Evolutionary conservation across 805 yeast species (phyloP).

Genomic region (Yarrowia sp.): DNA sequence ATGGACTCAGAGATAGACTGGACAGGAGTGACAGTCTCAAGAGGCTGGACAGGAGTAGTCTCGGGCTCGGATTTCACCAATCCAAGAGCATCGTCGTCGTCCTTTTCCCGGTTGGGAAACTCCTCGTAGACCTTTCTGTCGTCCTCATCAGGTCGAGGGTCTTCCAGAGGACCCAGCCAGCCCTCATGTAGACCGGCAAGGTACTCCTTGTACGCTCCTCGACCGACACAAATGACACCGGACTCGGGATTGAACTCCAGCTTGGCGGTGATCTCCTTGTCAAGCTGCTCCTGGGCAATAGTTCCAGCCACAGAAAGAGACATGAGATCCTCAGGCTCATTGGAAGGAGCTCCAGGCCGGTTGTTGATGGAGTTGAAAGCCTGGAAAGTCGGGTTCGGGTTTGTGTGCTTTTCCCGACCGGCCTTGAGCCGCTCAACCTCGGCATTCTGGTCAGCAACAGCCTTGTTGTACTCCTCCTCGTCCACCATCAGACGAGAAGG

Average conservation of each 20-base stretch:
- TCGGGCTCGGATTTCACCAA: neutral
- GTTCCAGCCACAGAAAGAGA: neutral
- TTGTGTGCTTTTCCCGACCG: neutral
- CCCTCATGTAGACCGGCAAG: conserved; percentile 92
- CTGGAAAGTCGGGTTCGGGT: neutral
- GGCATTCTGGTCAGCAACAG: conserved; percentile 24
- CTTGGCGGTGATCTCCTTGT: conserved; percentile 30
- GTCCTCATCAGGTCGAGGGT: conserved; percentile 38
- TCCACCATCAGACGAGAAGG: conserved; percentile 11
- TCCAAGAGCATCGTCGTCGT: conserved; percentile 27
- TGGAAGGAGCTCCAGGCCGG: neutral
- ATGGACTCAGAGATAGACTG: neutral
- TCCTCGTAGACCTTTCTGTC: neutral
- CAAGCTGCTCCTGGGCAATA: conserved; percentile 35
- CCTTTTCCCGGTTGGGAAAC: conserved; percentile 30
- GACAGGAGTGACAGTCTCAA: neutral
- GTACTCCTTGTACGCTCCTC: conserved; percentile 95
- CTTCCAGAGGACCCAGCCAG: conserved; percentile 79
- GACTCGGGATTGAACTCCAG: conserved; percentile 52
- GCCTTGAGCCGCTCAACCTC: conserved; percentile 17
- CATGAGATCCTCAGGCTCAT: neutral
- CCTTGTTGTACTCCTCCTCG: conserved; percentile 9
- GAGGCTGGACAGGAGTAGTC: neutral
- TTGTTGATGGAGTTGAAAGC: neutral
- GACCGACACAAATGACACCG: conserved; percentile 86